phyloP scores from a whole-genome alignment of 345 rosid genomes.

The Raphanus sativus region DNA sequence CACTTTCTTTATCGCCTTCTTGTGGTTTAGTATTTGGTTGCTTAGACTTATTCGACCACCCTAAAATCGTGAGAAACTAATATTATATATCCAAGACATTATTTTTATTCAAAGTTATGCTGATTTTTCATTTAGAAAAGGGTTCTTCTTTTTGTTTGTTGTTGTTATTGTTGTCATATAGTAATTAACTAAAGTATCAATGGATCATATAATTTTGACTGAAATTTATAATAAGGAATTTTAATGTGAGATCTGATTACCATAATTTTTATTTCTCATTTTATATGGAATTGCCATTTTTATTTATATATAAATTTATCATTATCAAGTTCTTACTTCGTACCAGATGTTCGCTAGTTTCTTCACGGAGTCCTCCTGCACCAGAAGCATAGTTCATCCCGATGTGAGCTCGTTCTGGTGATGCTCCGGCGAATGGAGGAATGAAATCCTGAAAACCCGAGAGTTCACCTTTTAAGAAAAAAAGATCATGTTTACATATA shows the following conservation, averaged over 20 bases:
- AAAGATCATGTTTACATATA: background rate
- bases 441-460: conserved; percentile 50
- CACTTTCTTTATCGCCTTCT: conserved; percentile 24
- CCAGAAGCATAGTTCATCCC: conserved; percentile 53
- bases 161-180: background rate
- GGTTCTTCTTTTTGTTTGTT: background rate
- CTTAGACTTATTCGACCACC: conserved; percentile 46
- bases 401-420: conserved; percentile 26
- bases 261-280: background rate
- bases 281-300: background rate
- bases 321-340: conserved; percentile 12
- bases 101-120: background rate
- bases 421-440: conserved; percentile 38
- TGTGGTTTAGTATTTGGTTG: conserved; percentile 46
- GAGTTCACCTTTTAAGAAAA: conserved; percentile 38
- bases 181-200: background rate
- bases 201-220: background rate
- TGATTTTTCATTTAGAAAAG: background rate
- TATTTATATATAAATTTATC: background rate
- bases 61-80: conserved; percentile 29
- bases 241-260: background rate
- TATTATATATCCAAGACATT: background rate
- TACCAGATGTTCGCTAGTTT: conserved; percentile 35
- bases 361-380: conserved; percentile 33
- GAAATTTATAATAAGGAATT: background rate